phyloP scores from a whole-genome alignment of 805 yeast genomes.

The Ogataea paraovalis region DNA sequence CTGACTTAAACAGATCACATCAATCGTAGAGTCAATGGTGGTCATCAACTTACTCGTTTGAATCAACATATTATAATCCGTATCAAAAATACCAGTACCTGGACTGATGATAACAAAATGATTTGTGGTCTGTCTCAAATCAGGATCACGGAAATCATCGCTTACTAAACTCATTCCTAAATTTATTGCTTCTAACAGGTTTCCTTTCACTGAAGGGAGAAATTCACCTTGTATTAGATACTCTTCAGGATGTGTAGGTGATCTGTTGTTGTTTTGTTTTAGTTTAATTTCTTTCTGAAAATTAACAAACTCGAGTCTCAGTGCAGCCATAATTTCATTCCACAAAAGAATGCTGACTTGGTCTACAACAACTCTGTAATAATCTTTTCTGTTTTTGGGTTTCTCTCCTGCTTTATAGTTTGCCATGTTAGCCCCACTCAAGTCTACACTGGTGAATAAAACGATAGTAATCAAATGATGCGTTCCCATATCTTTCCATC shows the following conservation, averaged over 20 bases:
- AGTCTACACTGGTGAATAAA: constrained; percentile 76
- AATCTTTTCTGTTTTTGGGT: constrained; percentile 65
- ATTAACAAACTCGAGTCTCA: constrained; percentile 78
- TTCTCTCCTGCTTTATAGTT: constrained; percentile 67
- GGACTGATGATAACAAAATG: constrained; percentile 87
- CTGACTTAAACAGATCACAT: constrained; percentile 80
- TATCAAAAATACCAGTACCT: constrained; percentile 91
- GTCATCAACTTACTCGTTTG: constrained; percentile 73
- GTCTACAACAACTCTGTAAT: constrained; percentile 90
- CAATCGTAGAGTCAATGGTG: constrained; percentile 80
- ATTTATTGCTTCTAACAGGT: constrained; percentile 81
- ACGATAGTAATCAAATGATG: constrained; percentile 91
- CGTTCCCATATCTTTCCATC: constrained; percentile 83
- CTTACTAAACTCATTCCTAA: constrained; percentile 74
- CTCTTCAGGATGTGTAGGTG: constrained; percentile 30
- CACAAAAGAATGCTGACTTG: constrained; percentile 86
- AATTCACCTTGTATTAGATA: constrained; percentile 56
- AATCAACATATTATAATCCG: constrained; percentile 71
- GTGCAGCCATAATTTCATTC: constrained; percentile 86
- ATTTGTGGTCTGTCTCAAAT: constrained; percentile 84
- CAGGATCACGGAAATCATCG: constrained; percentile 79
- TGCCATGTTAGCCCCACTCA: constrained; percentile 30
- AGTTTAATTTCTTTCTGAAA: constrained; percentile 72
- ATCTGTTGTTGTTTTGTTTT: constrained; percentile 33
- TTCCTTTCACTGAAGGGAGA: constrained; percentile 86